Evolutionary conservation across 2,329 filamentous ascomycete species (phyloP), one percentile per base, ranked within the genome.

Genomic region (Aspergillus pseudotamarii): DNA sequence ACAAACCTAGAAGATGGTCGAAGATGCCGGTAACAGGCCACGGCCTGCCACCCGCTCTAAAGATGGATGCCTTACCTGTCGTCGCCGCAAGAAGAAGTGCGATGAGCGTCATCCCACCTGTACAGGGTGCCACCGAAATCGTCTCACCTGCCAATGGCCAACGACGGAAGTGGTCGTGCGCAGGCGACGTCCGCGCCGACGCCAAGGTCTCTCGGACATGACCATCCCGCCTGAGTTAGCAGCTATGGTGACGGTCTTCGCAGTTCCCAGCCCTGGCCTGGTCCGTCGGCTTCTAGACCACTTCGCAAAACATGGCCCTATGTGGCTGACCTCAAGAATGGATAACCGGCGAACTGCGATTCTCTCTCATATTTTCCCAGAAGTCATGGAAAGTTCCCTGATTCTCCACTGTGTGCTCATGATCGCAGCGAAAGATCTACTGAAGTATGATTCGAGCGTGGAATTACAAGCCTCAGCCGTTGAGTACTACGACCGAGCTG

Each of bases 21-120:
- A 41, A n/a, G 16, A 41, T n/a, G 6, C 38, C 3, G 6, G 38
- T 10, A n/a, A n/a, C 19, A 9, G 16, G 19, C 3, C 19, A 4
- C 38, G 38, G 19, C 6, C 38, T 19, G 16, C 38, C 8, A 19
- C 6, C 6, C 57, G 50, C 19, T 66, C 61, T 30, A 50, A 54
- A 36, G 38, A 53, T 12, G 61, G 61, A 11, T 63, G 61, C 26
- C 23, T 60, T 8, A 57, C 53, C 12, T 63, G 61, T 38, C 57
- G 61, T 10, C 51, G 34, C 2, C 61, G 61, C 43, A 63, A 63
- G 53, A 63, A 63, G 53, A 63, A 60, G 60, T 63, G 61, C 26
- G 57, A 63, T 28, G 61, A 63, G 30, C 14, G 16, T 3, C 57
- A 51, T 34, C 58, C 61, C 3, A 41, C 38, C 14, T 63, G 61